Percentiles rank a stretch among this genome's conserved stretches.
These are phyloP conservation scores for Penicillium sp. DNA, from an alignment of 2,329 filamentous ascomycete species.

Conservation along the genomic window DNA sequence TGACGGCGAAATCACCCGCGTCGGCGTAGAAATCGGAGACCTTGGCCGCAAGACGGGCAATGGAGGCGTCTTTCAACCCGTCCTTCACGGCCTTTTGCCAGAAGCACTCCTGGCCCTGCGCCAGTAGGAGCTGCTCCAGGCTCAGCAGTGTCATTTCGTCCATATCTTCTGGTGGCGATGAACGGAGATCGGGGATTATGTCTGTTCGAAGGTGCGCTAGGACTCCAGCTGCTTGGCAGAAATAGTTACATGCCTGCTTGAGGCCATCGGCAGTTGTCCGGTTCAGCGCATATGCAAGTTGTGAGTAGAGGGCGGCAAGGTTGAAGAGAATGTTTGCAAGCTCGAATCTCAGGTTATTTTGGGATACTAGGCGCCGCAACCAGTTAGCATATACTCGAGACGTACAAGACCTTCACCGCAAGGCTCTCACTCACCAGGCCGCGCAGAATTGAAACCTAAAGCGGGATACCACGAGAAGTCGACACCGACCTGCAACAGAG, in stretches of 20 bases:
- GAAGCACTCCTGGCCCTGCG: constrained; percentile 95
- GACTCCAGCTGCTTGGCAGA: constrained; percentile 83
- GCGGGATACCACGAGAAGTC: constrained; percentile 97
- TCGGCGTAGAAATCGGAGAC: constrained; percentile 89
- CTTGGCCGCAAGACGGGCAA: constrained; percentile 85
- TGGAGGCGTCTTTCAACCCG: constrained; percentile 85
- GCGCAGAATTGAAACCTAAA: constrained; percentile 82
- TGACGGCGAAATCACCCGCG: constrained; percentile 81
- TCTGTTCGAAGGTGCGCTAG: constrained; percentile 74
- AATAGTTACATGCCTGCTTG: constrained; percentile 86
- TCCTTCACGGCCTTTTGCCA: constrained; percentile 98
- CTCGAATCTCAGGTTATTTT: constrained; percentile 75
- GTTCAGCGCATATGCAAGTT: constrained; percentile 81
- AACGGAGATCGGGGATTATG: constrained; percentile 79
- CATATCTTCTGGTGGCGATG: constrained; percentile 92
- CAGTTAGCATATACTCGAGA: not conserved
- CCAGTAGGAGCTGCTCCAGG: constrained; percentile 78
- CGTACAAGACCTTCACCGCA: not conserved
- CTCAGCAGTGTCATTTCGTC: constrained; percentile 84
- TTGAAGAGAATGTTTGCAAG: constrained; percentile 93
- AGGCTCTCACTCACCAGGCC: constrained; percentile 52
- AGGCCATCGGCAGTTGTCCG: constrained; percentile 77
- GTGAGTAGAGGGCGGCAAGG: constrained; percentile 87
- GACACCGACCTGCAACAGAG: constrained; percentile 69
- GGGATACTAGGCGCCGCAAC: constrained; percentile 45